Conservation (phyloP, 768 basidiomycete species). For the Sistotremastrum suecicum region DNA sequence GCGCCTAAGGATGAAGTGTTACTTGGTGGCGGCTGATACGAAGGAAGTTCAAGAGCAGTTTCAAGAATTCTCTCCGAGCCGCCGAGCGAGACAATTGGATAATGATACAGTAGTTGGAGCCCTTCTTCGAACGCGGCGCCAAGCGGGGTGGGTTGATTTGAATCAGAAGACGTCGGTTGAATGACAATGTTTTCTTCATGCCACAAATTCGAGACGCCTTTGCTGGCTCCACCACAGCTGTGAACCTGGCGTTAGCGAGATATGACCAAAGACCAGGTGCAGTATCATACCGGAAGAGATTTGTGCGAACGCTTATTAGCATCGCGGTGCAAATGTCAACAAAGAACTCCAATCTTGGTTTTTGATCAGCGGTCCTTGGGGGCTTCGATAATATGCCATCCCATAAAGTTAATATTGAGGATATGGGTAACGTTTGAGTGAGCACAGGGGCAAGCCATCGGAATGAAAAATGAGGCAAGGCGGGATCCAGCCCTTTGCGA, state of each 20-base stretch:
- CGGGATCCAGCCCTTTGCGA: conserved; percentile 51
- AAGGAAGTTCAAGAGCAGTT: conserved; percentile 41
- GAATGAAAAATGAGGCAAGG: conserved; percentile 58
- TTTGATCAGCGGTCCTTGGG: conserved; percentile 33
- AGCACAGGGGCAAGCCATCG: conserved; percentile 64
- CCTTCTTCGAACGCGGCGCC: conserved; percentile 57
- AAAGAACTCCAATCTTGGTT: conserved; percentile 55
- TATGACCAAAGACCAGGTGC: background rate
- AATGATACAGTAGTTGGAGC: conserved; percentile 46
- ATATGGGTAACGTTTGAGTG: conserved; percentile 56
- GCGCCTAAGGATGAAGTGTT: background rate
- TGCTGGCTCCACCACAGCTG: conserved; percentile 24
- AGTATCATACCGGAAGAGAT: conserved; percentile 34
- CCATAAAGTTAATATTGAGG: conserved; percentile 49
- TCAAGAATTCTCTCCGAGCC: conserved; percentile 62
- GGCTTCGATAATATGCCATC: conserved; percentile 54
- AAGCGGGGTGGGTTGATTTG: conserved; percentile 18
- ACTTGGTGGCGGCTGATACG: conserved; percentile 20
- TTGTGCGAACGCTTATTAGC: conserved; percentile 41
- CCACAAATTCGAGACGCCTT: conserved; percentile 38
- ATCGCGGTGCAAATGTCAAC: conserved; percentile 58
- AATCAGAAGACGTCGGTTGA: conserved; percentile 18
- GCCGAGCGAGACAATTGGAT: conserved; percentile 50
- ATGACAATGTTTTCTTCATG: conserved; percentile 25
- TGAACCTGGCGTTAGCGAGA: background rate